phyloP scores from a whole-genome alignment of 2,329 filamentous ascomycete genomes.

The Xylariomycetidae sp. region DNA sequence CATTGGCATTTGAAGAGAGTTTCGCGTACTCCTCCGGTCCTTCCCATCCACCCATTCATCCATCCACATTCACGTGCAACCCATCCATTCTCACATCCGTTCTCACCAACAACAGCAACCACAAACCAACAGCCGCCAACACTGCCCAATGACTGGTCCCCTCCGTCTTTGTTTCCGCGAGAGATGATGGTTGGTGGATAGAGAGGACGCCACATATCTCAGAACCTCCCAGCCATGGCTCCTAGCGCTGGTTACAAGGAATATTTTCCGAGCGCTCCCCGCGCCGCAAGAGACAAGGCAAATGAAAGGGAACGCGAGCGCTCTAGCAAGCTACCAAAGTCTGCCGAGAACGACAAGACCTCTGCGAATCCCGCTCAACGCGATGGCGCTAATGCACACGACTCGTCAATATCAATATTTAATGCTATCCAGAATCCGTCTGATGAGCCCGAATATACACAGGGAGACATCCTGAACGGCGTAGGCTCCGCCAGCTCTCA shows the following conservation, averaged over 20 bases:
- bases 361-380: constrained; percentile 28
- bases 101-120: constrained; percentile 16
- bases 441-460: constrained; percentile 55
- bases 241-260: constrained; percentile 81
- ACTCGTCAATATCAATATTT: constrained; percentile 28
- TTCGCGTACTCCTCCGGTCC: constrained; percentile 23
- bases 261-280: constrained; percentile 78
- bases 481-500: constrained; percentile 70
- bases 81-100: constrained; percentile 4
- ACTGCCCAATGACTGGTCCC: constrained; percentile 33
- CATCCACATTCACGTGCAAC: neutral
- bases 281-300: constrained; percentile 54
- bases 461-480: constrained; percentile 65
- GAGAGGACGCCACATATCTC: constrained; percentile 46
- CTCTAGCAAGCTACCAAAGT: constrained; percentile 31
- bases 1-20: constrained; percentile 21
- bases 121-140: constrained; percentile 10
- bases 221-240: constrained; percentile 58
- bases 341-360: constrained; percentile 23
- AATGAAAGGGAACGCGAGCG: constrained; percentile 60
- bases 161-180: constrained; percentile 29
- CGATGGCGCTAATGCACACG: constrained; percentile 29
- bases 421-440: constrained; percentile 32
- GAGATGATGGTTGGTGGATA: constrained; percentile 55
- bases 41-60: constrained; percentile 3